Evolutionary conservation across 2,329 filamentous ascomycete species (phyloP), one percentile per base, ranked within the genome.

Genomic region (Aspergillus carbonarius): DNA sequence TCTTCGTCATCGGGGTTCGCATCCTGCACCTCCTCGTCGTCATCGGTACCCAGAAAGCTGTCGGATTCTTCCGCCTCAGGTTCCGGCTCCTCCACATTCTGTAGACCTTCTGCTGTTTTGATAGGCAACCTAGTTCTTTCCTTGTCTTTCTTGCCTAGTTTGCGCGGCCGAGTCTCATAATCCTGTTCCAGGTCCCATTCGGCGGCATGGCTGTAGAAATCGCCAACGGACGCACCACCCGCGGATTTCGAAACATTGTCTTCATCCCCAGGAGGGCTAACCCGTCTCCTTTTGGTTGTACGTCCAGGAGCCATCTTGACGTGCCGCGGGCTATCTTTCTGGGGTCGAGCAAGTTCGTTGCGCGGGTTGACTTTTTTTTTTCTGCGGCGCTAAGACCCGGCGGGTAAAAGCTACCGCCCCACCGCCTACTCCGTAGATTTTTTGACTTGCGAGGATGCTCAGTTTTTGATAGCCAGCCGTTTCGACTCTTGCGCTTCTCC

Each of bases 181-280:
- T 91, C 89, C 72, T 96, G 90, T 79, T 96, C 95, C 50, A 96
- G 83, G 70, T 96, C 87, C 92, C 93, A 98, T 76, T 87, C 88
- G 59, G 90, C 83, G 5, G 90, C 91, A 69, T 85, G 88, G 68
- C 85, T 85, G 78, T 91, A 84, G 74, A 93, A 92, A 55, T 84
- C 83, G 37, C 52, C 48, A 20, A 55, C 9, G 15, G 58, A 37
- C 20, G 74, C 72, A 49, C 74, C 74, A 52, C 63, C 71, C 35
- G 71, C 66, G 30, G 64, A 67, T 30, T 69, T 66, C 5, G 70
- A 68, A 12, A 55, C 55, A 57, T 68, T 63, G 20, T 62, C 69
- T 47, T 70, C 70, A 25, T 81, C 76, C 5, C 68, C 72, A 4
- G 79, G 74, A 44, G 82, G 81, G 57, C 79, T 83, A 32, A 85